Base-by-base conservation (phyloP, 768 basidiomycete species). In the Collybia sp. region DNA sequence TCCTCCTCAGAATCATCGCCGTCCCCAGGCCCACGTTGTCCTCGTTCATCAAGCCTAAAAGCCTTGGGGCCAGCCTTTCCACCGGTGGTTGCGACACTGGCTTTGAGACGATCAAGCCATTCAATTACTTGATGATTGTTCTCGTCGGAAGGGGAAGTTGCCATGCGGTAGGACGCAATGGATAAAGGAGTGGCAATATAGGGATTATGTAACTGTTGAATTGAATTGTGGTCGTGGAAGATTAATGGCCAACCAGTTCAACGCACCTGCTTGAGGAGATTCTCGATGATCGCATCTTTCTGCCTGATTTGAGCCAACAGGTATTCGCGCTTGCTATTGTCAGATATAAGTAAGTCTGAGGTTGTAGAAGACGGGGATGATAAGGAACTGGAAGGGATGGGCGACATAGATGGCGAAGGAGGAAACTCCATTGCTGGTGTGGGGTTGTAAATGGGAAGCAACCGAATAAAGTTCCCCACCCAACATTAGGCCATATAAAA, bases 221-320 rank as follows among this genome's bases (percentile, higher is more conserved):
- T 36, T 12, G 12, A 34, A 46, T 9, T 45, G n/a, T 45, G 42
- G 44, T 36, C 20, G 13, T 34, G 39, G 44, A n/a, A 12, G 12
- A 30, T 13, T 31, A 5, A 42, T 32, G 13, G 12, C 15, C 35
- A 39, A 16, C 25, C 34, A 20, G 30, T 18, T 44, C 30, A 1
- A 61, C 72, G 12, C 30, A 83, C 88, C 71, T 91, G 88, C 60
- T 90, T 90, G 53, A 93, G 75, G 12, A 92, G 77, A 12, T 82
- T 85, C 51, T 90, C 86, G 53, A 93, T 92, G 54, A 92, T 85
- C 15, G 80, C 72, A 67, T 93, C 89, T 68, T 93, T 93, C 67
- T 93, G 89, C 44, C 83, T 77, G 52, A 93, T 83, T 60, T 92
- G 87, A 4, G 88, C 86, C 18, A 92, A 77, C 13, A 93, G 72